These are phyloP conservation scores for Conringia planisiliqua DNA, from an alignment of 345 rosid species.

Conservation along the genomic window DNA sequence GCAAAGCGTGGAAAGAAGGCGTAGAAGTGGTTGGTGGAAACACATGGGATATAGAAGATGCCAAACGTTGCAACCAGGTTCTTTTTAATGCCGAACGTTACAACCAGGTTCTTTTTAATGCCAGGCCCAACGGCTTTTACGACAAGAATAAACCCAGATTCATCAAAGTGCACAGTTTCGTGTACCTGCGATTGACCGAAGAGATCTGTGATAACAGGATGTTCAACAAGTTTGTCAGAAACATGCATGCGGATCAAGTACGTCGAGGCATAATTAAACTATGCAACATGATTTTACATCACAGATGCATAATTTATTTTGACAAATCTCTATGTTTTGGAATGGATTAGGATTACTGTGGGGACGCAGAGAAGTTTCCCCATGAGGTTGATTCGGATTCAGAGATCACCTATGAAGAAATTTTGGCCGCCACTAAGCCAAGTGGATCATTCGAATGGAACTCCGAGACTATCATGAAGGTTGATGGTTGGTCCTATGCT, in stretches of 20 bases:
- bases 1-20: not conserved
- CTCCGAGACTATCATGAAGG: not conserved
- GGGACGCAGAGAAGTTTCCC: not conserved
- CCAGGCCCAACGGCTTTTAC: not conserved
- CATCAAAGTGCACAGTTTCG: not conserved
- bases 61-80: not conserved
- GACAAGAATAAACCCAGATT: not conserved
- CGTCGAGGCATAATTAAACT: not conserved
- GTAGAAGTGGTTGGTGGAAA: not conserved
- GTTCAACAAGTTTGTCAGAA: not conserved
- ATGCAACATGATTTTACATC: not conserved
- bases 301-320: not conserved
- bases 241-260: not conserved
- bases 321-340: not conserved
- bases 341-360: not conserved
- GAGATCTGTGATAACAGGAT: too few species aligned
- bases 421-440: not conserved
- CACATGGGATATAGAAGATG: not conserved
- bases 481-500: not conserved
- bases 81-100: not conserved
- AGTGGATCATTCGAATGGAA: not conserved
- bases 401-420: not conserved
- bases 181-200: not conserved
- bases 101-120: not conserved
- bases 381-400: not conserved